Base-by-base conservation (phyloP, 192 early-diverging fungal genomes). In the Backusella circina region DNA sequence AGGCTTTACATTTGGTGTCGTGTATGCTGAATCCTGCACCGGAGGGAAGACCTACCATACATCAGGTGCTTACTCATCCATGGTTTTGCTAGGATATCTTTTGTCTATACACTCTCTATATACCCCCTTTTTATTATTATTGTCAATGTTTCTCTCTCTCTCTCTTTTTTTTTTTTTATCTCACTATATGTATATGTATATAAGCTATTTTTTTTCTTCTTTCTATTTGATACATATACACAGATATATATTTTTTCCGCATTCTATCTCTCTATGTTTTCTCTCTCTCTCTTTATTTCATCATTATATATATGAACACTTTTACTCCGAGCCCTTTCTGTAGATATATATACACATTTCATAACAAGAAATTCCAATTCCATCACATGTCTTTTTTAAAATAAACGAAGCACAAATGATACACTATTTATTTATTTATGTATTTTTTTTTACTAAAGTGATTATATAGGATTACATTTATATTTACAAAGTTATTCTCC, bases 11-110 rank as follows among this genome's bases (percentile, higher is more conserved):
- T 68, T 77, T 92, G 28, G 64, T 95, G 74, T 80, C 84, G n/a
- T 82, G 88, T 72, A 91, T 95, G 90, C 74, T 95, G 47, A 81
- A 85, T 32, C 91, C 88, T 77, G 72, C 84, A 39, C 85, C 88
- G 5, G 80, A 81, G 8, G 75, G 80, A 35, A 85, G 94, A 18
- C 87, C 89, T 1, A 90, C 87, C 7, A 84, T 93, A 51, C 76
- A 83, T 23, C 89, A 95, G 67, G 82, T 94, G n/a, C 67, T 85
- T 0, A 75, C 70, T 15, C 90, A 92, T 75, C 80, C 85, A 33
- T 93, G 92, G 92, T 36, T 93, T 47, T 80, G 38, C 44, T 28
- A 61, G 28, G 18, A 26, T 10, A 23, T 26, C 7, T 12, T 41
- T 12, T 57, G 26, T 57, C 8, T 51, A 51, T 51, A 23, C 50